Conservation (phyloP, 2,329 filamentous ascomycete genomes). For the Trichoderma sp. region DNA sequence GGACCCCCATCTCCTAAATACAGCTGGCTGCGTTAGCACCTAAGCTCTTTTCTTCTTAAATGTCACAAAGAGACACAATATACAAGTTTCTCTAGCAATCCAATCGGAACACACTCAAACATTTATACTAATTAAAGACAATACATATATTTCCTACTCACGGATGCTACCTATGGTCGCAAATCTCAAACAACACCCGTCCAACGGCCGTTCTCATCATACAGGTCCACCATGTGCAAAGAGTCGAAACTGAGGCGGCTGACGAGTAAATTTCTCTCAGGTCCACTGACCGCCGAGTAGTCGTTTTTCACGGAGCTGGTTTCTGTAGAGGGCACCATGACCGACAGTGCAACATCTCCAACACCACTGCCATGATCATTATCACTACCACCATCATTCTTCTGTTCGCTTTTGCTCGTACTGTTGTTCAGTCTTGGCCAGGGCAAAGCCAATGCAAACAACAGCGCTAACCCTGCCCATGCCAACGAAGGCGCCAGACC, state of each 20-base stretch:
- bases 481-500: neutral
- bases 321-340: neutral
- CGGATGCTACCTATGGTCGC: neutral
- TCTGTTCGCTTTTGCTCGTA: neutral
- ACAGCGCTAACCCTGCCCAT: neutral
- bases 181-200: neutral
- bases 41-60: neutral
- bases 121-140: neutral
- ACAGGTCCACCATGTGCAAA: neutral
- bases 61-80: neutral
- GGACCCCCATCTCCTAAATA: neutral
- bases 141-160: neutral
- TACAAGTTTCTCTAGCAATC: neutral
- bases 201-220: neutral
- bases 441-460: neutral
- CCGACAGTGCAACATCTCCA: neutral
- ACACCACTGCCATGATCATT: neutral
- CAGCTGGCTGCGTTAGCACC: neutral
- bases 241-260: neutral
- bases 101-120: neutral
- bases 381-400: neutral
- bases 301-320: neutral
- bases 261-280: neutral
- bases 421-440: neutral
- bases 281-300: neutral